Conservation (phyloP, 2,329 filamentous ascomycete genomes). For the Pseudomassariella vexata region DNA sequence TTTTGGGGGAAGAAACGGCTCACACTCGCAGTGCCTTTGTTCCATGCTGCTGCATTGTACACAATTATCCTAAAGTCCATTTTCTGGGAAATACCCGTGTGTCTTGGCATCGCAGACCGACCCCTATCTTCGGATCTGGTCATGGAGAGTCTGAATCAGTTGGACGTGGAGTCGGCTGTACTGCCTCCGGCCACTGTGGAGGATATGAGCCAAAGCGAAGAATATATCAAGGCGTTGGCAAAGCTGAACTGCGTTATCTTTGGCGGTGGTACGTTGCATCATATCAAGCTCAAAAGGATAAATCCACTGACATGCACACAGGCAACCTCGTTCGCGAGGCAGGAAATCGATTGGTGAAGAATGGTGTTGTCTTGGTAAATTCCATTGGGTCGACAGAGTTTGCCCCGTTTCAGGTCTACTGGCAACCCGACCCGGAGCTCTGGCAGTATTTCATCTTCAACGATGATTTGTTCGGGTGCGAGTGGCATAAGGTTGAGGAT, state of each 20-base stretch:
- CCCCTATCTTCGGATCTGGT: conserved; percentile 29
- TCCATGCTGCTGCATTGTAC: conserved; percentile 30
- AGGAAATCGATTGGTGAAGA: conserved; percentile 29
- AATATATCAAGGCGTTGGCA: conserved; percentile 22
- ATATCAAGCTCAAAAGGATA: too few relatives aligned
- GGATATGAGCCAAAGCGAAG: conserved; percentile 30
- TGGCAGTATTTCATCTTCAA: conserved; percentile 40
- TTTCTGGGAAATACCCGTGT: conserved; percentile 23
- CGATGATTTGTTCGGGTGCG: conserved; percentile 30
- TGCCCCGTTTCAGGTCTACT: conserved; percentile 25
- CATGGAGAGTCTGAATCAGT: conserved; percentile 22
- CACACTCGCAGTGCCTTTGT: conserved; percentile 31
- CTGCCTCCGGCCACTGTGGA: conserved; percentile 36
- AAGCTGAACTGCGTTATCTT: conserved; percentile 28
- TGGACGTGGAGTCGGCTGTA: conserved; percentile 19
- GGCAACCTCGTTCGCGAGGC: conserved; percentile 30
- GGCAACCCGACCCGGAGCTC: conserved; percentile 23
- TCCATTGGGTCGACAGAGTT: conserved; percentile 35
- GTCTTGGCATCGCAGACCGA: conserved; percentile 23
- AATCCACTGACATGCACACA: too few relatives aligned
- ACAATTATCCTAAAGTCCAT: conserved; percentile 16
- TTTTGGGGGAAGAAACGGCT: too few relatives aligned
- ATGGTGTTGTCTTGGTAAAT: conserved; percentile 29
- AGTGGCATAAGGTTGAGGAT: conserved; percentile 29
- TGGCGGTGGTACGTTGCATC: conserved; percentile 28